Conservation (phyloP, 2,329 filamentous ascomycete genomes). For the Epichloe elymi region DNA sequence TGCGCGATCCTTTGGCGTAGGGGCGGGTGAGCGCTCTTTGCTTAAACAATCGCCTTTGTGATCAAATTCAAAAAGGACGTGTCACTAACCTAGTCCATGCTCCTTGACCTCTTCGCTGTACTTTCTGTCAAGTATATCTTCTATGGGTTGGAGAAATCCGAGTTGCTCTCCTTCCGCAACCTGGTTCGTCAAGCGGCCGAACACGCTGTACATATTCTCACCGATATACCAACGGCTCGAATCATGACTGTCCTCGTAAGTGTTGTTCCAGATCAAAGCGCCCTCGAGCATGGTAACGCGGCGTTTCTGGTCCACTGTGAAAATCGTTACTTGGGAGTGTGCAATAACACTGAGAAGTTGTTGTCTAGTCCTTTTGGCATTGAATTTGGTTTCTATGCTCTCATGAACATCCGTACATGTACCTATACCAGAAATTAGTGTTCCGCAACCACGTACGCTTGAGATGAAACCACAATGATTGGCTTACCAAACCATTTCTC, state of each 20-base stretch:
- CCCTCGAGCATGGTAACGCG: slow-evolving; percentile 60
- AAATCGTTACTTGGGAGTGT: slow-evolving; percentile 63
- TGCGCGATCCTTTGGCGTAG: too few species aligned
- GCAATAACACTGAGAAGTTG: slow-evolving; percentile 62
- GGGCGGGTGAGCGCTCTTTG: neutral
- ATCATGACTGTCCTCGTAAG: slow-evolving; percentile 24
- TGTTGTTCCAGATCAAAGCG: slow-evolving; percentile 42
- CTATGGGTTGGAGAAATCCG: slow-evolving; percentile 44
- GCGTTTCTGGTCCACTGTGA: slow-evolving; percentile 51
- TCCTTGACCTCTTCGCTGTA: slow-evolving; percentile 49
- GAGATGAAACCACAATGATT: neutral
- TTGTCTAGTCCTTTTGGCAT: slow-evolving; percentile 52
- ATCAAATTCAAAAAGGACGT: neutral
- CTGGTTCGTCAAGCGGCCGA: slow-evolving; percentile 35
- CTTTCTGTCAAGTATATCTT: slow-evolving; percentile 50
- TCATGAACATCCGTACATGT: slow-evolving; percentile 73
- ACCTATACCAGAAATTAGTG: slow-evolving; percentile 16
- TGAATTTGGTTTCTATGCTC: slow-evolving; percentile 52
- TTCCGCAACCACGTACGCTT: neutral
- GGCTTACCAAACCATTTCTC: slow-evolving; percentile 60
- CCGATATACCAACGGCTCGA: slow-evolving; percentile 41
- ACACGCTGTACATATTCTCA: slow-evolving; percentile 50
- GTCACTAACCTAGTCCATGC: slow-evolving; percentile 36
- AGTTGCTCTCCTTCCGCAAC: slow-evolving; percentile 30
- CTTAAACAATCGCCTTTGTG: neutral